Evolutionary conservation across 306 rosid species (phyloP).

Genomic region (Mucuna pruriens): DNA sequence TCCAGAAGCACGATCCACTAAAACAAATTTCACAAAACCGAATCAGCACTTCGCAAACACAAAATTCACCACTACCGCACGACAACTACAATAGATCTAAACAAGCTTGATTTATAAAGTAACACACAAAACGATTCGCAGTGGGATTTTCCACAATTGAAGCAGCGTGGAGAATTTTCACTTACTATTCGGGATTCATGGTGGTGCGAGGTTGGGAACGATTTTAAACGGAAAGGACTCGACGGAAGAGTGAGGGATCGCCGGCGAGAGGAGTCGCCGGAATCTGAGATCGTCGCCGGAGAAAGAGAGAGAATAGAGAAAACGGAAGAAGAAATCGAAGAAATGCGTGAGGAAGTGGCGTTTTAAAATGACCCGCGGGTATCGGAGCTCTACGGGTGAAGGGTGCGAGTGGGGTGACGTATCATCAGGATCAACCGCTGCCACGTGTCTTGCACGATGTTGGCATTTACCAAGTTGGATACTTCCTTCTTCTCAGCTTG

Average conservation of each 20-base stretch:
- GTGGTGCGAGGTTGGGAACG: conserved; percentile 36
- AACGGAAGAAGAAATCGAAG: conserved; percentile 45
- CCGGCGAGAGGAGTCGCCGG: conserved; percentile 46
- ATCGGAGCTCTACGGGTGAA: conserved; percentile 42
- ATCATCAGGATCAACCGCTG: conserved; percentile 22
- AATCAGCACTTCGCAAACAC: conserved; percentile 3
- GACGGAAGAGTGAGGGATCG: neutral
- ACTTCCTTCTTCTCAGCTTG: neutral
- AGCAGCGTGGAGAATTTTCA: conserved; percentile 32
- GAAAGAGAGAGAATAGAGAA: neutral
- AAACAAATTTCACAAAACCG: conserved; percentile 12
- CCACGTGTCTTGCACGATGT: conserved; percentile 47
- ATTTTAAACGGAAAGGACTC: conserved; percentile 31
- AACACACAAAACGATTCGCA: neutral
- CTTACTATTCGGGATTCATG: conserved; percentile 99
- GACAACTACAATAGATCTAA: conserved; percentile 47
- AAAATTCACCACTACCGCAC: conserved; percentile 7
- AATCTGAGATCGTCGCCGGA: conserved; percentile 54
- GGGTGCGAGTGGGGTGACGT: conserved; percentile 50
- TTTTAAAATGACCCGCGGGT: conserved; percentile 51
- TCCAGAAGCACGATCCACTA: conserved; percentile 29
- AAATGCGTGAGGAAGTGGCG: conserved; percentile 41
- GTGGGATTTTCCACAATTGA: conserved; percentile 6
- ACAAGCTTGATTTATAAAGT: conserved; percentile 7
- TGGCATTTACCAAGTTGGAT: conserved; percentile 16